Evolutionary conservation across 2,329 filamentous ascomycete species (phyloP).

Genomic region (Cyanodermella asteris): DNA sequence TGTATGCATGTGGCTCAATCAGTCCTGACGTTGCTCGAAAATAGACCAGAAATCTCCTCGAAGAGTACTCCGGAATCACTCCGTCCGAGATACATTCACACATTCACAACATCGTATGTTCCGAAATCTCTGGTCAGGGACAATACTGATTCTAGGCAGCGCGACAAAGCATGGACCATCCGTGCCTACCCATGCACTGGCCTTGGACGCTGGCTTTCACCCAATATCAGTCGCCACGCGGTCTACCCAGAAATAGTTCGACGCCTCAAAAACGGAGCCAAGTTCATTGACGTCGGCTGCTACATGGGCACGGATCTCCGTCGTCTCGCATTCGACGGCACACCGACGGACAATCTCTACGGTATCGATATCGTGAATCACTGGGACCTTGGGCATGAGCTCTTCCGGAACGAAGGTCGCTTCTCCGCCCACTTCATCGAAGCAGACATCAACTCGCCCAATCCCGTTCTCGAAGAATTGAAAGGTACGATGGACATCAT

Average conservation of each 20-base stretch:
- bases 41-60: too few species aligned
- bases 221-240: conserved; percentile 1
- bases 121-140: too few species aligned
- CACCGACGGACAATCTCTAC: conserved; percentile 14
- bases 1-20: too few species aligned
- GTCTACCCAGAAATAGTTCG: conserved; percentile 1
- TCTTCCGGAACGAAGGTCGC: conserved; percentile 23
- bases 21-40: too few species aligned
- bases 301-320: conserved; percentile 4
- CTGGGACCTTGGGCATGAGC: conserved; percentile 35
- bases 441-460: not conserved
- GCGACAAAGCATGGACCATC: conserved; percentile 4
- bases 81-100: too few species aligned
- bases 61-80: too few species aligned
- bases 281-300: conserved; percentile 3
- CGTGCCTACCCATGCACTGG: conserved; percentile 5
- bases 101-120: too few species aligned
- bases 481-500: conserved; percentile 4
- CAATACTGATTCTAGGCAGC: too few species aligned
- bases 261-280: not conserved
- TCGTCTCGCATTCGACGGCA: not conserved
- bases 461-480: not conserved
- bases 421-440: not conserved
- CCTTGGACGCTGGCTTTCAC: conserved; percentile 3
- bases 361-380: conserved; percentile 30